Evolutionary conservation across 768 basidiomycete genomes (phyloP).

Genomic region (Mycena chlorophos): DNA sequence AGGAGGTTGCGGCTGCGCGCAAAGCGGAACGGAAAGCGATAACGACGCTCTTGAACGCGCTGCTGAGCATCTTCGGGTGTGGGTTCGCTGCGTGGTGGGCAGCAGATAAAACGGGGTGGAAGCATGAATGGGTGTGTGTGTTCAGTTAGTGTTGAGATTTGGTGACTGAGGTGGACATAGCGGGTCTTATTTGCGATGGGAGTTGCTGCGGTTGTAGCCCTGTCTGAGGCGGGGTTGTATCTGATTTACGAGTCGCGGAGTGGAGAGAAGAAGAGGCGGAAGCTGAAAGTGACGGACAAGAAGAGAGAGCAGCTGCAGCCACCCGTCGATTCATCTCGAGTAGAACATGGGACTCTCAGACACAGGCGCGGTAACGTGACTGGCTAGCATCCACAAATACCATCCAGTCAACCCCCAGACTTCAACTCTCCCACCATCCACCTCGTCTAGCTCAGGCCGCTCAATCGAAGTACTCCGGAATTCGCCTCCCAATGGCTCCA

Average conservation of each 20-base stretch:
- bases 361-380: slow-evolving; percentile 7
- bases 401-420: slow-evolving; percentile 86
- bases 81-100: slow-evolving; percentile 76
- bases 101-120: slow-evolving; percentile 62
- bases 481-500: slow-evolving; percentile 25
- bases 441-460: slow-evolving; percentile 36
- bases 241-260: slow-evolving; percentile 69
- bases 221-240: slow-evolving; percentile 68
- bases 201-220: slow-evolving; percentile 64
- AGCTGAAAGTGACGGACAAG: slow-evolving; percentile 25
- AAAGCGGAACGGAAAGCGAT: slow-evolving; percentile 64
- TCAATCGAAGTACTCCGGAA: slow-evolving; percentile 10
- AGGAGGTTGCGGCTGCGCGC: slow-evolving; percentile 46
- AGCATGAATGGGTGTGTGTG: slow-evolving; percentile 70
- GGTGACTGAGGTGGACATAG: slow-evolving; percentile 30
- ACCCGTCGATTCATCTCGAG: slow-evolving; percentile 11
- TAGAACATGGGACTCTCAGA: slow-evolving; percentile 18
- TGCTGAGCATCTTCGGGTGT: slow-evolving; percentile 67
- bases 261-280: slow-evolving; percentile 20
- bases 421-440: slow-evolving; percentile 53
- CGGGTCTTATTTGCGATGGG: slow-evolving; percentile 63
- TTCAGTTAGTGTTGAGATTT: slow-evolving; percentile 6
- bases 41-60: slow-evolving; percentile 66
- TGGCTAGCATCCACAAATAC: slow-evolving; percentile 65
- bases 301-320: slow-evolving; percentile 39